Evolutionary conservation across 176 grass and related monocot genomes (phyloP).

Genomic region (Triticum urartu): DNA sequence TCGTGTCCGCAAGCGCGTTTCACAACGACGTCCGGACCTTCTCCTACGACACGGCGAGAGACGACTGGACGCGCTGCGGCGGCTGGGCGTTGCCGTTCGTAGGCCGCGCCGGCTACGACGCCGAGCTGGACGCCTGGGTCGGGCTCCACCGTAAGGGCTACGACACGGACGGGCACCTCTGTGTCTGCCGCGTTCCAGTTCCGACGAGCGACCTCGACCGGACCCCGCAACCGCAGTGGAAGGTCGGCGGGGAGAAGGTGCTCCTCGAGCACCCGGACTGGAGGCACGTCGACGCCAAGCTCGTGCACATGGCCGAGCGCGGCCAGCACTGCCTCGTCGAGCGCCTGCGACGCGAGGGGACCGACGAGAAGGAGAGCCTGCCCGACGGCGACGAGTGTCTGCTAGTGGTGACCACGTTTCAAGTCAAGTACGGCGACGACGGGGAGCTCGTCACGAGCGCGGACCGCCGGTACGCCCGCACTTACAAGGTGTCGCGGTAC

Average conservation of each 20-base stretch:
- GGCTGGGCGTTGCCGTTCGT: neutral
- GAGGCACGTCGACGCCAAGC: neutral
- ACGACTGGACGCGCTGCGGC: neutral
- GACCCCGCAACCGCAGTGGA: neutral
- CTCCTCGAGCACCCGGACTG: neutral
- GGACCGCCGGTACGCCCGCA: neutral
- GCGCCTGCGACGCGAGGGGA: neutral
- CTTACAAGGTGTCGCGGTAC: neutral
- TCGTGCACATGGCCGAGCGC: neutral
- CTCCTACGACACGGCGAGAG: neutral
- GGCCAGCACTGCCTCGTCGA: neutral
- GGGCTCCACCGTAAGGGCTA: neutral
- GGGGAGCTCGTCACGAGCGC: neutral
- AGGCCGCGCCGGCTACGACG: neutral
- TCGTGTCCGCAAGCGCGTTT: neutral
- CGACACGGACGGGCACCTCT: neutral
- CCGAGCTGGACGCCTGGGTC: neutral
- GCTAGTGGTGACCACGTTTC: neutral
- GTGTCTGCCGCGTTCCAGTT: neutral
- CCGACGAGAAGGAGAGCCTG: neutral
- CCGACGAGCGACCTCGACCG: neutral
- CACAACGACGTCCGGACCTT: neutral
- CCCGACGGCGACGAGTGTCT: neutral
- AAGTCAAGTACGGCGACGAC: neutral
- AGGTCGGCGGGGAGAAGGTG: neutral